These are phyloP conservation scores for Ogataea hybrid DNA, from an alignment of 1,139 yeast genomes.

Conservation along the genomic window DNA sequence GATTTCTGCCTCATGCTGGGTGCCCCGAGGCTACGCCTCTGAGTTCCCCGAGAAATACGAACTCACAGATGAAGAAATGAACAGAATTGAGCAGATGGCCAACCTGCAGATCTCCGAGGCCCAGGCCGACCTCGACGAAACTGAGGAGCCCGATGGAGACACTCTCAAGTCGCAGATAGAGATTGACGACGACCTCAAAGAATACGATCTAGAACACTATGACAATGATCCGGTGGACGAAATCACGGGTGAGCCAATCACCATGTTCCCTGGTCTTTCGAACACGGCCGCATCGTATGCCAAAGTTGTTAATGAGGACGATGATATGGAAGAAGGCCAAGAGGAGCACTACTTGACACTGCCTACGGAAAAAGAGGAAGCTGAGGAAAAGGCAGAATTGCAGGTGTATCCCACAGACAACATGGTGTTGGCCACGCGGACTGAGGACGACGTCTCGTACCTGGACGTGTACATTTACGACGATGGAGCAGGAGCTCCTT, in stretches of 20 bases:
- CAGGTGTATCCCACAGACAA: slow-evolving; percentile 91
- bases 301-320: slow-evolving; percentile 43
- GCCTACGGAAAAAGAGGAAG: slow-evolving; percentile 61
- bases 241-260: slow-evolving; percentile 49
- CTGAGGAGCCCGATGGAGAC: slow-evolving; percentile 33
- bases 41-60: slow-evolving; percentile 91
- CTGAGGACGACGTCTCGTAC: slow-evolving; percentile 93
- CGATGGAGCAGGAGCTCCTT: slow-evolving; percentile 85
- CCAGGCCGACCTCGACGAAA: slow-evolving; percentile 52
- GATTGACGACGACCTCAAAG: slow-evolving; percentile 79
- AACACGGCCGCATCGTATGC: slow-evolving; percentile 48
- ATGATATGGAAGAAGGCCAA: slow-evolving; percentile 28
- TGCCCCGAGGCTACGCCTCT: slow-evolving; percentile 92
- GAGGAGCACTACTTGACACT: slow-evolving; percentile 71
- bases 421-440: slow-evolving; percentile 84
- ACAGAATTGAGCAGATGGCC: slow-evolving; percentile 83
- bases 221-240: slow-evolving; percentile 59
- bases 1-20: slow-evolving; percentile 95
- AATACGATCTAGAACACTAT: slow-evolving; percentile 81
- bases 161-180: slow-evolving; percentile 52
- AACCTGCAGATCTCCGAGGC: slow-evolving; percentile 79
- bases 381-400: slow-evolving; percentile 75
- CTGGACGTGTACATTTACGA: slow-evolving; percentile 93
- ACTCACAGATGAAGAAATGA: slow-evolving; percentile 89
- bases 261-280: slow-evolving; percentile 72